Percentiles rank a stretch among this genome's conserved stretches.
Evolutionary conservation across 2,329 filamentous ascomycete species (phyloP).

Genomic region (Aspergillus floridensis): DNA sequence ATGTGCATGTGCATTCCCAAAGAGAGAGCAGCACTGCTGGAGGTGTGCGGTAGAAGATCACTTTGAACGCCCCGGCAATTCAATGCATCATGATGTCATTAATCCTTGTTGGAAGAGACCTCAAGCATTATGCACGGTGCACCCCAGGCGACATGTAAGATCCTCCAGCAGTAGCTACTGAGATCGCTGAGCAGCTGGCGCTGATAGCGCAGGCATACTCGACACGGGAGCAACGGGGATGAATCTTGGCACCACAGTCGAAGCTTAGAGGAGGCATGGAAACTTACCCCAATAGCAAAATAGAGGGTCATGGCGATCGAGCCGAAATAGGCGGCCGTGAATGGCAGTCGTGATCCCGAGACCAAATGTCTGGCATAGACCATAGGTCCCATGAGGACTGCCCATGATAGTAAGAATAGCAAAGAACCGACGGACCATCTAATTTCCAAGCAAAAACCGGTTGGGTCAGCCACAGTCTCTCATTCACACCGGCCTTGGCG

Average conservation of each 20-base stretch:
- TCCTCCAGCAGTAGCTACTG: not conserved
- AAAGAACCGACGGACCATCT: slow-evolving; percentile 95
- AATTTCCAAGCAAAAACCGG: slow-evolving; percentile 23
- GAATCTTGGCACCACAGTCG: not conserved
- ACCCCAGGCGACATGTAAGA: slow-evolving; percentile 2
- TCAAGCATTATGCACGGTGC: not conserved
- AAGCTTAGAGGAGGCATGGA: slow-evolving; percentile 9
- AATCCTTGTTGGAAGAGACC: not conserved
- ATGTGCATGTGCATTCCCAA: not conserved
- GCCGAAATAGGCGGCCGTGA: slow-evolving; percentile 92
- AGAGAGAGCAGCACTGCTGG: not conserved
- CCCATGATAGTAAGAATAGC: slow-evolving; percentile 89
- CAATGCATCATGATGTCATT: slow-evolving; percentile 4
- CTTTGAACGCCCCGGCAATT: not conserved
- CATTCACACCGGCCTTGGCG: not conserved
- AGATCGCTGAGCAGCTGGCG: slow-evolving; percentile 4
- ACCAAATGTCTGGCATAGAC: slow-evolving; percentile 80
- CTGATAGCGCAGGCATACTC: slow-evolving; percentile 1
- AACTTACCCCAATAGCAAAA: slow-evolving; percentile 85
- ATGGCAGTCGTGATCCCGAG: slow-evolving; percentile 80
- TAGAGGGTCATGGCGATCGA: slow-evolving; percentile 87
- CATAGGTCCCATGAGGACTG: slow-evolving; percentile 87
- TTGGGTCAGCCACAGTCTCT: slow-evolving; percentile 26
- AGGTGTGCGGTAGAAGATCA: not conserved
- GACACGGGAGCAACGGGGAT: slow-evolving; percentile 1